Evolutionary conservation across 345 rosid genomes (phyloP), one percentile per base, ranked within the genome.

Genomic region (Capsella bursapastoris): DNA sequence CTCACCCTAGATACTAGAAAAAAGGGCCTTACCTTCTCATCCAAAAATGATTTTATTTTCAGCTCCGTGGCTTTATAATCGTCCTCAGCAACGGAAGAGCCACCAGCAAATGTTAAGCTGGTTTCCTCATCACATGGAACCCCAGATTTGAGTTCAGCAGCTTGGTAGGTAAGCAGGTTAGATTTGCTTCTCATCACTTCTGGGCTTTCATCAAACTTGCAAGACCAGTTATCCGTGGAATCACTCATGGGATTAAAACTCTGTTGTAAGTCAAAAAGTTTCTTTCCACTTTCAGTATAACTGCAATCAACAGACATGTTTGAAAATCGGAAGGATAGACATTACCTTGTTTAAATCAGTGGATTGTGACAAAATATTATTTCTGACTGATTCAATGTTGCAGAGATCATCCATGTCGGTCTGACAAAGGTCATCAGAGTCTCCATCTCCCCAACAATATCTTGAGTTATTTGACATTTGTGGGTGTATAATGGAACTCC

Each of bases 231-330:
- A 74, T 90, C 93, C 69, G 76, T 81, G 65, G 98, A 90, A 73
- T 90, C 93, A 78, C 85, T 60, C 88, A 90, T 84, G 57, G 96
- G 97, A 79, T 90, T 93, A 72, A 88, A 89, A 80, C 97, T 93
- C 97, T 93, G 87, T 65, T 34, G 8, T 7, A 57, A 52, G 57
- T 47, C 9, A 47, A 59, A 62, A 66, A 68, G 48, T 6, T 47
- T 34, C 18, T 69, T 51, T 10, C 72, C 55, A 75, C 6, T 57
- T 43, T 77, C 31, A 71, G 32, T 57, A 65, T 41, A 40, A 40
- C 44, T 64, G 18, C 11, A 41, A 71, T 15, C 6, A 66, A 18
- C 57, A 58, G 29, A 59, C 50, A 57, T 48, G 38, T 57, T 53
- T 28, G 29, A 64, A 63, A 27, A n/a, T 55, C 29, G 67, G 44